Evolutionary conservation across 2,329 filamentous ascomycete genomes (phyloP).

Genomic region (Elsinoe perseae): DNA sequence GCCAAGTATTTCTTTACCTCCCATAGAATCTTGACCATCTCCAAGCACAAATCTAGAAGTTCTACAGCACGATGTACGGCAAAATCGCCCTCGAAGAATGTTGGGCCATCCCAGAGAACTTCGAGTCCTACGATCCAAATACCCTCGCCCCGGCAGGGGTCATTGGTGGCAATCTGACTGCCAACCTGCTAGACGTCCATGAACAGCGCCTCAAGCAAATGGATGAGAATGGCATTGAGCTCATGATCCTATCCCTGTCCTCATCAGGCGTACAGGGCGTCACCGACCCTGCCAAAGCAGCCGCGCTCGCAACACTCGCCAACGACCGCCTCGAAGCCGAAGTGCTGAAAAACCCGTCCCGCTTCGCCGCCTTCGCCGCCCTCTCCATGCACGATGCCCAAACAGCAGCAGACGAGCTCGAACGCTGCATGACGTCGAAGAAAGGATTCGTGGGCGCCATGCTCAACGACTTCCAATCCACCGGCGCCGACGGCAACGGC

Average conservation of each 20-base stretch:
- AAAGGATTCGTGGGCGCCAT: conserved; percentile 31
- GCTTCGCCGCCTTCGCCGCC: conserved; percentile 31
- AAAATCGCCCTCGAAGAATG: conserved; percentile 14
- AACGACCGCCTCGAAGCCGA: conserved; percentile 30
- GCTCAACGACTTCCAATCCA: conserved; percentile 29
- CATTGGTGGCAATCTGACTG: conserved; percentile 7
- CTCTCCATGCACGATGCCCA: conserved; percentile 28
- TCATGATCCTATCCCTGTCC: conserved; percentile 30
- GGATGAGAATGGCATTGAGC: conserved; percentile 27
- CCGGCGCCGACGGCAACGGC: conserved; percentile 23
- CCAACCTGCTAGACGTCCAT: conserved; percentile 11
- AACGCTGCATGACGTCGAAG: conserved; percentile 26
- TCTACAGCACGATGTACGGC: background rate
- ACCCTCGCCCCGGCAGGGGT: conserved; percentile 3
- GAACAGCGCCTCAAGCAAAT: conserved; percentile 27
- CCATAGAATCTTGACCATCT: background rate
- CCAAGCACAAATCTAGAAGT: background rate
- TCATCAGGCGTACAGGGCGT: conserved; percentile 24
- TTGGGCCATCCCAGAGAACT: conserved; percentile 11
- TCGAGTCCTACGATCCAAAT: conserved; percentile 11
- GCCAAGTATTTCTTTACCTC: background rate
- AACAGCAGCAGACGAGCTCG: conserved; percentile 28
- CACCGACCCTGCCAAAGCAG: conserved; percentile 23
- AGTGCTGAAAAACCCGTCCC: conserved; percentile 23
- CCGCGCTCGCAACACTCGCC: conserved; percentile 23